These are phyloP conservation scores for Arthrobotrys pseudoclavata DNA, from an alignment of 2,329 filamentous ascomycete genomes.

Conservation along the genomic window DNA sequence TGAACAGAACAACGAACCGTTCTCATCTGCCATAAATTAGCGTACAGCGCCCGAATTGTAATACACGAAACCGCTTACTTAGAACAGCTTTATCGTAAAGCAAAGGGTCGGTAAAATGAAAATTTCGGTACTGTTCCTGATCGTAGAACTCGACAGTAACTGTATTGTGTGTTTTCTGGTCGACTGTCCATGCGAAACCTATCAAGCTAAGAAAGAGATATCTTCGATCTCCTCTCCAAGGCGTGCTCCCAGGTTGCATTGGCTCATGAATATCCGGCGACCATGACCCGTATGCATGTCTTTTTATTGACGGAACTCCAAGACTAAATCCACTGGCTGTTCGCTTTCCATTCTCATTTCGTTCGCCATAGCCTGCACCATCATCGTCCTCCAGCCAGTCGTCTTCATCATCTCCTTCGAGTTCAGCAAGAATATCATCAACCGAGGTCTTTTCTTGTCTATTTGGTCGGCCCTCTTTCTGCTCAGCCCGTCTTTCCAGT, in stretches of 20 bases:
- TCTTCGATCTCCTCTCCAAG: conserved; percentile 93
- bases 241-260: conserved; percentile 94
- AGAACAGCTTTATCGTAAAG: conserved; percentile 96
- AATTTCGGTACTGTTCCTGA: conserved; percentile 82
- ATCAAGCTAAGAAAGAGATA: conserved; percentile 89
- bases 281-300: conserved; percentile 69
- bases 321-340: conserved; percentile 66
- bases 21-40: conserved; percentile 72
- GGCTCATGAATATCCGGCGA: conserved; percentile 81
- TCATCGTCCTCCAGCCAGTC: conserved; percentile 97
- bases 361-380: conserved; percentile 85
- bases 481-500: conserved; percentile 39
- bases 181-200: conserved; percentile 96
- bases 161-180: conserved; percentile 92
- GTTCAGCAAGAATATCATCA: conserved; percentile 68
- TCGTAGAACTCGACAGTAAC: conserved; percentile 99
- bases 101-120: conserved; percentile 97
- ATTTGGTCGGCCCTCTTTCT: conserved; percentile 17
- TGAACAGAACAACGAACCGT: conserved; percentile 87
- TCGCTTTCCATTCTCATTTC: conserved; percentile 76
- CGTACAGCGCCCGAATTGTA: background rate
- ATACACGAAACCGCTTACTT: conserved; percentile 65
- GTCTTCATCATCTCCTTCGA: conserved; percentile 71
- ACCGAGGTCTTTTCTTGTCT: conserved; percentile 63
- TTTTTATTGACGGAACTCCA: conserved; percentile 68